Percentiles rank a stretch among this genome's conserved stretches.
These are phyloP conservation scores for Cynara cardunculus DNA, from an alignment of 129 eudicot genomes.

Conservation along the genomic window DNA sequence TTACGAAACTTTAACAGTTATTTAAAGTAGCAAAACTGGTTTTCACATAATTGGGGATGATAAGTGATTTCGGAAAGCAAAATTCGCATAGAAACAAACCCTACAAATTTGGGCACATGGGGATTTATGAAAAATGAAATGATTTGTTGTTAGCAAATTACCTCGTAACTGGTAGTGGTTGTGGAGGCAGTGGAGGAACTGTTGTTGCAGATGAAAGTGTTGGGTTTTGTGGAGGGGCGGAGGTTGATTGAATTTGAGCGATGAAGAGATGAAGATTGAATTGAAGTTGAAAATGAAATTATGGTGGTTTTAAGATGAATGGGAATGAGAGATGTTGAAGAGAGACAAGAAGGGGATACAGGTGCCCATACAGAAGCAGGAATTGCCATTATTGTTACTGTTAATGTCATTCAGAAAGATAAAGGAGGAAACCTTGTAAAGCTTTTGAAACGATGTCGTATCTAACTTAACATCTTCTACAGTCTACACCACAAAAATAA, in stretches of 20 bases:
- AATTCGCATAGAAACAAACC: not conserved
- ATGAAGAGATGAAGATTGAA: slow-evolving; percentile 25
- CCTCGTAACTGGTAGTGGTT: slow-evolving; percentile 70
- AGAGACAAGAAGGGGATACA: slow-evolving; percentile 18
- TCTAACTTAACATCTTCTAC: too few species aligned
- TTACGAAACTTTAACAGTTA: not conserved
- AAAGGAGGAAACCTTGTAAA: slow-evolving; percentile 22
- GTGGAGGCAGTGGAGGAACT: slow-evolving; percentile 48
- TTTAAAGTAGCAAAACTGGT: not conserved
- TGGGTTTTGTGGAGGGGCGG: slow-evolving; percentile 20
- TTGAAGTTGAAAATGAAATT: slow-evolving; percentile 15
- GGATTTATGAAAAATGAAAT: not conserved
- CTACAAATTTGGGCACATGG: not conserved
- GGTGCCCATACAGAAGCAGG: slow-evolving; percentile 26
- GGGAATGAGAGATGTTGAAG: slow-evolving; percentile 32
- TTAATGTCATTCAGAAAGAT: slow-evolving; percentile 18
- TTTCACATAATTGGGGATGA: not conserved
- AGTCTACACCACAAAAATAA: too few species aligned
- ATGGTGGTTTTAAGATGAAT: slow-evolving; percentile 9
- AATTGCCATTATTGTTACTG: slow-evolving; percentile 16
- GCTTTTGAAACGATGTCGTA: not conserved
- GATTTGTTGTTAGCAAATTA: slow-evolving; percentile 10
- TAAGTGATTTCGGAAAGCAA: not conserved
- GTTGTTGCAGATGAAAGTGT: slow-evolving; percentile 36
- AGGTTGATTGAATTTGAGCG: slow-evolving; percentile 15